Evolutionary conservation across 1,284 basidiomycete genomes (phyloP).

Genomic region (Irpex sp.): DNA sequence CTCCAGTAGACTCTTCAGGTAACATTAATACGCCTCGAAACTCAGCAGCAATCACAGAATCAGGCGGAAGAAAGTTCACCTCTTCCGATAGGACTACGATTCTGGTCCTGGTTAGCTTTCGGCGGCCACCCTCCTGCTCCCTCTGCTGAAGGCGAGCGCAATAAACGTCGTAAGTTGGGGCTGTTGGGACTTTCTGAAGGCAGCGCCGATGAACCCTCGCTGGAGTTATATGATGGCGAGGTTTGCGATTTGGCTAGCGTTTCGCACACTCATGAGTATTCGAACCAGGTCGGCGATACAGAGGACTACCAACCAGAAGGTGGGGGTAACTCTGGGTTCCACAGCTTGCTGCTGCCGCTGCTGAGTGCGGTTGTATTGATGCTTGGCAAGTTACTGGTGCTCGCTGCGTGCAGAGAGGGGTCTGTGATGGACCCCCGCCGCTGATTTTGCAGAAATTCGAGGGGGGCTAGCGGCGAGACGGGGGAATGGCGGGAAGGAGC

Average conservation of each 20-base stretch:
- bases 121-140: conserved; percentile 18
- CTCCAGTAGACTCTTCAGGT: conserved; percentile 28
- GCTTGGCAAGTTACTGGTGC: conserved; percentile 20
- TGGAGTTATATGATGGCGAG: conserved; percentile 68
- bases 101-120: conserved; percentile 14
- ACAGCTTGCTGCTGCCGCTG: conserved; percentile 18
- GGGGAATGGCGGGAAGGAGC: conserved; percentile 32
- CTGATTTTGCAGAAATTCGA: conserved; percentile 74
- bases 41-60: conserved; percentile 2
- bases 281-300: conserved; percentile 6
- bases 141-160: conserved; percentile 35
- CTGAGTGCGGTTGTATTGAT: conserved; percentile 24
- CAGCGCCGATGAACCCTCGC: conserved; percentile 49
- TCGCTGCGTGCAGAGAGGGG: conserved; percentile 66
- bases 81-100: conserved; percentile 7
- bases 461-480: conserved; percentile 58
- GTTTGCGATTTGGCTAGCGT: conserved; percentile 44
- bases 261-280: background rate
- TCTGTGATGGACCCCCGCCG: conserved; percentile 78
- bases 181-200: conserved; percentile 32
- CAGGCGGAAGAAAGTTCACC: conserved; percentile 1
- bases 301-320: conserved; percentile 12
- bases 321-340: conserved; percentile 23
- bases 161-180: conserved; percentile 43
- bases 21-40: background rate